Conservation (phyloP, 2,329 filamentous ascomycete genomes). For the Coleophoma cylindrospora region DNA sequence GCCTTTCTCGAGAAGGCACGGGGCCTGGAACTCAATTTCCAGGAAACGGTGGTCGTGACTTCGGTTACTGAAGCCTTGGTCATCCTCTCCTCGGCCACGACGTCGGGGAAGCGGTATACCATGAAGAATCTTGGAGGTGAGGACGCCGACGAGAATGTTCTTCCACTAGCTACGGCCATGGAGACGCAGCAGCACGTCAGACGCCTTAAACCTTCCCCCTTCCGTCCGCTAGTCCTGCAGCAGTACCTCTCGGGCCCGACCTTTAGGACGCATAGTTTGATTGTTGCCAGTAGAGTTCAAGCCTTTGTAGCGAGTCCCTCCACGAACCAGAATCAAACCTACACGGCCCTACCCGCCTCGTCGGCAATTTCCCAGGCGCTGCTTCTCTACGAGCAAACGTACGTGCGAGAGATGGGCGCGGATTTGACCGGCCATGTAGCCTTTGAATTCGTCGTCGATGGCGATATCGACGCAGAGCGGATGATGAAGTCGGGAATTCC, state of each 20-base stretch:
- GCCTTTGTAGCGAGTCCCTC: conserved; percentile 63
- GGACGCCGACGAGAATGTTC: conserved; percentile 56
- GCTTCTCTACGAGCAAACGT: conserved; percentile 55
- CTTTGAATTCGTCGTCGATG: conserved; percentile 60
- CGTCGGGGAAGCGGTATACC: conserved; percentile 47
- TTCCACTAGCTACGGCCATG: conserved; percentile 47
- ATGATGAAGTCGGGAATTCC: not conserved
- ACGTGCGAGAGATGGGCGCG: conserved; percentile 41
- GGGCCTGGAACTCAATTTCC: conserved; percentile 44
- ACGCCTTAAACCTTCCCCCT: conserved; percentile 31
- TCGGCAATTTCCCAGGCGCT: conserved; percentile 51
- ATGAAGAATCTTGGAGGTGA: conserved; percentile 61
- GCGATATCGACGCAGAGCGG: not conserved
- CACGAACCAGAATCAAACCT: conserved; percentile 57
- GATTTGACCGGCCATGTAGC: conserved; percentile 62
- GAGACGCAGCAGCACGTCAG: conserved; percentile 50
- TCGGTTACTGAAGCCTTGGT: not conserved
- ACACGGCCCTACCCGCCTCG: conserved; percentile 47
- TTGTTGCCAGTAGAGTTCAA: conserved; percentile 56
- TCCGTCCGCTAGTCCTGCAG: conserved; percentile 57
- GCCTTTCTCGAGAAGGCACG: conserved; percentile 53
- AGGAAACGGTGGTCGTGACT: conserved; percentile 43
- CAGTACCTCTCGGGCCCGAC: conserved; percentile 58
- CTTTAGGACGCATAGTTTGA: conserved; percentile 64
- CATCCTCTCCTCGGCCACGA: not conserved